phyloP scores from a whole-genome alignment of 2,329 filamentous ascomycete species.

The Epichloe brachyelytri region DNA sequence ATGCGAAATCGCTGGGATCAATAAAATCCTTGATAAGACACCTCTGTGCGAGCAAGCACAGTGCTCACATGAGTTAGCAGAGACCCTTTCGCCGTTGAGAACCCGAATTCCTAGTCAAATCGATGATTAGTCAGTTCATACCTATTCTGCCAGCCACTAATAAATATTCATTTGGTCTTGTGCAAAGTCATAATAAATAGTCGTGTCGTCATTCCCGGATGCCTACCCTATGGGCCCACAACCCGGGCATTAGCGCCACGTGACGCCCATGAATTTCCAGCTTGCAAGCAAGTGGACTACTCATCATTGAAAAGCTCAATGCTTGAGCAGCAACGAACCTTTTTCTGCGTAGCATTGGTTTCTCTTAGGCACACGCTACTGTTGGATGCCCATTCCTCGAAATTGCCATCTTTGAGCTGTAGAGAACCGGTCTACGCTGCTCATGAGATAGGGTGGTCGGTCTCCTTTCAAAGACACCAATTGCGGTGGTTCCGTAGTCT shows the following conservation, averaged over 20 bases:
- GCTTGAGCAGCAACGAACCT: not conserved
- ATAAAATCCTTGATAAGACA: not conserved
- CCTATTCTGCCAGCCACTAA: too few relatives aligned
- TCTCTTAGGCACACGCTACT: constrained; percentile 10
- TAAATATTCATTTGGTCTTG: not conserved
- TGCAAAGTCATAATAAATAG: not conserved
- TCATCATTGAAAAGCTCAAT: constrained; percentile 14
- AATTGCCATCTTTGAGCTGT: constrained; percentile 4
- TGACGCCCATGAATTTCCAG: constrained; percentile 20
- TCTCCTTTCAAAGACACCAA: constrained; percentile 11
- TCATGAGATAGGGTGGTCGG: constrained; percentile 21
- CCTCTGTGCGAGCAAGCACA: not conserved
- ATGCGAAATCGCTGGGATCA: constrained; percentile 4
- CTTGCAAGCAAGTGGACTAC: constrained; percentile 12
- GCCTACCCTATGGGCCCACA: constrained; percentile 3
- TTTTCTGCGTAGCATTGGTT: constrained; percentile 4
- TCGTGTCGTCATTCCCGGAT: not conserved
- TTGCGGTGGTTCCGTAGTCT: constrained; percentile 22
- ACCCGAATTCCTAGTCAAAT: not conserved
- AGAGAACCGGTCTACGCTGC: constrained; percentile 13
- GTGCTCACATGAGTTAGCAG: not conserved
- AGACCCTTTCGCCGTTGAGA: not conserved
- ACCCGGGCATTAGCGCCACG: constrained; percentile 11
- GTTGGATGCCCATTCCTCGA: constrained; percentile 7
- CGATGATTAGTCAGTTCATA: not conserved